Base-by-base conservation (phyloP, 208 protist species). In the Tritrichomonas musculus region DNA sequence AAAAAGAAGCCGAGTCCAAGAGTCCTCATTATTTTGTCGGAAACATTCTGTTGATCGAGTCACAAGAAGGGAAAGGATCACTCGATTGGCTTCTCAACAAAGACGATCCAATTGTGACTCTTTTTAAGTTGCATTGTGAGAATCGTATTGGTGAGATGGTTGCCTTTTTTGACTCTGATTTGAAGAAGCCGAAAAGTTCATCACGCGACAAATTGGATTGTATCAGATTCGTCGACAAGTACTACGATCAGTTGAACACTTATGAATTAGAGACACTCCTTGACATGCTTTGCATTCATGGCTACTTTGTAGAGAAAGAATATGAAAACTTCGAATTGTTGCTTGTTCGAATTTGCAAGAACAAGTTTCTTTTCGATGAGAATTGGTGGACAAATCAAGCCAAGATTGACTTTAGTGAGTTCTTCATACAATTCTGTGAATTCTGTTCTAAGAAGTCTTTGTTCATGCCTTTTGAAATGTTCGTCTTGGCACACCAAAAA, bases 391-490 rank as follows among this genome's bases (percentile, higher is more conserved):
- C 33, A 14, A 22, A 53, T 8, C 27, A 36, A 47, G 33, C 47
- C 0, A 88, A 25, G 30, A 3, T 88, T 33, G 30, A 88, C 44
- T 88, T 88, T 20, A 50, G 20, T 20, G 27, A 53, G 5, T 88
- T 88, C 77, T 88, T 88, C 30, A 88, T 57, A 30, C 25, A 57
- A 20, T 88, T 88, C n/a, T 41, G 47, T 8, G 11, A 3, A 20
- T 88, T 53, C 30, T 88, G 77, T 49, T 41, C 77, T 20, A 88
- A 88, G 30, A 88, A 88, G 27, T 57, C 41, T 17, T 30, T 88
- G 0, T 88, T 88, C 30, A 88, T 88, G 77, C 77, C 77, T 39
- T 88, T 88, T 36, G 77, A 88, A 50, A 88, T 88, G 77, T 88
- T 88, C 17, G 47, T 88, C 20, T 39, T 88, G 9, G 53, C 77